A percentile compares a stretch with the other conserved stretches of the same genome.
These are phyloP conservation scores for Eucalyptus regnans DNA, from an alignment of 345 rosid genomes.

Conservation along the genomic window DNA sequence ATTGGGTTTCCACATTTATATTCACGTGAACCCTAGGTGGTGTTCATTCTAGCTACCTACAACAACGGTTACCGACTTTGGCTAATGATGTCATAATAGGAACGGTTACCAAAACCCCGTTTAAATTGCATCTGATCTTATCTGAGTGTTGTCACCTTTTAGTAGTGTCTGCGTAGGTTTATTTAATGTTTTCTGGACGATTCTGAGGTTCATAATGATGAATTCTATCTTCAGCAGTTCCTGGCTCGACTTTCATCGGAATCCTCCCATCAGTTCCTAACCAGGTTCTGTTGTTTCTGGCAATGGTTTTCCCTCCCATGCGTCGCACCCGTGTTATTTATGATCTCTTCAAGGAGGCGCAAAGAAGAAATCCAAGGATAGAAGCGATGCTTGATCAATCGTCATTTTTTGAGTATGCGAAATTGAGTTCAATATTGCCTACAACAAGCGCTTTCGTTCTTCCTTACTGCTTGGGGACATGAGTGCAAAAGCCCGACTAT, in stretches of 20 bases:
- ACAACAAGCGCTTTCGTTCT: background rate
- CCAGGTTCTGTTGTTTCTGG: background rate
- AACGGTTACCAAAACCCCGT: background rate
- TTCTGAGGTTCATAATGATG: background rate
- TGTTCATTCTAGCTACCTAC: background rate
- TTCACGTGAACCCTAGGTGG: background rate
- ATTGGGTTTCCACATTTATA: background rate
- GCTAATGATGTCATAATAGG: background rate
- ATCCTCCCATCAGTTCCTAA: background rate
- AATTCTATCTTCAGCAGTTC: background rate
- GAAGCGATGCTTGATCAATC: background rate
- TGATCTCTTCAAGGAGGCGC: background rate
- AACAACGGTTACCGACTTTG: background rate
- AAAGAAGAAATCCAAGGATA: background rate
- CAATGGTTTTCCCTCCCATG: background rate
- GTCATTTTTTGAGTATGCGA: no score
- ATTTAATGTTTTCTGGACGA: background rate
- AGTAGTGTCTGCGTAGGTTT: background rate
- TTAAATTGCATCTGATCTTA: background rate
- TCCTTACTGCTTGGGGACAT: background rate
- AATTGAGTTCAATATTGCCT: background rate
- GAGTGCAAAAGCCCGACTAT: background rate
- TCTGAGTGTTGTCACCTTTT: background rate
- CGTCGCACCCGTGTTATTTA: background rate
- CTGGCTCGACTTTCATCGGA: background rate